These are phyloP conservation scores for Aspergillus terreus DNA, from an alignment of 2,329 filamentous ascomycete genomes.

Conservation along the genomic window DNA sequence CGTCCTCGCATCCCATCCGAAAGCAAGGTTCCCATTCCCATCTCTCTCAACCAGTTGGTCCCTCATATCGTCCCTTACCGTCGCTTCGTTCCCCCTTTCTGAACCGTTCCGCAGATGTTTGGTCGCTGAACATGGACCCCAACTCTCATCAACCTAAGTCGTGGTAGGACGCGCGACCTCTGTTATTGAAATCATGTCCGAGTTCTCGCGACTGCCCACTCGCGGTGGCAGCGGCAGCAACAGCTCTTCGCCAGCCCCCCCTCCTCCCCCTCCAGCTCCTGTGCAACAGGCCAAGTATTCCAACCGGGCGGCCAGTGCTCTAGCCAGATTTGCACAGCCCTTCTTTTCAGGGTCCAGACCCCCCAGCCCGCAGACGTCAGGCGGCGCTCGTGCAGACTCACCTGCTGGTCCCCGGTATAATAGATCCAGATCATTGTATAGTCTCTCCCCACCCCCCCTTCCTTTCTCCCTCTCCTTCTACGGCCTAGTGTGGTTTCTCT, in stretches of 20 bases:
- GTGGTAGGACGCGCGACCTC: conserved; percentile 9
- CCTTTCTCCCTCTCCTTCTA: conserved; percentile 14
- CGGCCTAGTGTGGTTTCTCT: conserved; percentile 4
- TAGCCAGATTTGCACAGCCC: conserved; percentile 53
- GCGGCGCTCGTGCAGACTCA: conserved; percentile 26
- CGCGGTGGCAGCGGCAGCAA: conserved; percentile 25
- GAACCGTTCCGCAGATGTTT: not conserved
- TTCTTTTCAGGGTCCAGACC: conserved; percentile 53
- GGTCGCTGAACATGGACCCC: conserved; percentile 14
- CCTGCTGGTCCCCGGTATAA: conserved; percentile 28
- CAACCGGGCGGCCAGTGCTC: conserved; percentile 43
- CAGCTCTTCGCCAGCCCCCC: conserved; percentile 27
- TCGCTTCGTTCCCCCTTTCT: not conserved
- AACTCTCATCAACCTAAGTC: conserved; percentile 19
- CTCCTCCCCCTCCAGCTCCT: conserved; percentile 34
- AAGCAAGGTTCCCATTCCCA: not conserved
- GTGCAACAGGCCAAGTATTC: conserved; percentile 37
- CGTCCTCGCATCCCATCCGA: not conserved
- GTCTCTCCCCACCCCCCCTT: conserved; percentile 15
- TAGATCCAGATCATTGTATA: conserved; percentile 39
- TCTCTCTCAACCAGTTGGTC: not conserved
- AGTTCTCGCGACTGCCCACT: conserved; percentile 22
- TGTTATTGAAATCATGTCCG: conserved; percentile 24
- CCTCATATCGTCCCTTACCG: not conserved
- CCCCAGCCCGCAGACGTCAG: conserved; percentile 47